phyloP scores from a whole-genome alignment of 176 grass and related monocot genomes.

The Avena eriantha region DNA sequence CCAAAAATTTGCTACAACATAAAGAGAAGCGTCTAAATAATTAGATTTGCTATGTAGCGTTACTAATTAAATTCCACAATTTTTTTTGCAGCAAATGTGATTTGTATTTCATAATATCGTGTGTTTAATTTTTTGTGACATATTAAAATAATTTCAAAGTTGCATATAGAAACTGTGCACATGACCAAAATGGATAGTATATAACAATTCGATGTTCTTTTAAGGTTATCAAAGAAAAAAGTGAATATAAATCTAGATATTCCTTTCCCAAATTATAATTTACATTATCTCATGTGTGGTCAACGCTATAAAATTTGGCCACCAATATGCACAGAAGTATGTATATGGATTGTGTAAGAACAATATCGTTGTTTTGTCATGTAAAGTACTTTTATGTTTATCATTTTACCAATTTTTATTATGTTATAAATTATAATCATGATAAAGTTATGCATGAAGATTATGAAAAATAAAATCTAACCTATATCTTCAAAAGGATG shows the following conservation, averaged over 20 bases:
- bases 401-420: not conserved
- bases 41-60: not conserved
- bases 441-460: not conserved
- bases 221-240: not conserved
- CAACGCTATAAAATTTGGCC: not conserved
- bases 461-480: not conserved
- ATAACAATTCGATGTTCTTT: not conserved
- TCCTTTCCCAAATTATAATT: not conserved
- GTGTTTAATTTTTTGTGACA: too few species aligned
- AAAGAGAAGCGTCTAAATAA: too few species aligned
- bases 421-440: not conserved
- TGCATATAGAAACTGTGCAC: not conserved
- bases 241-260: not conserved
- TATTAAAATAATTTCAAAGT: not conserved
- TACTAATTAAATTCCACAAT: not conserved
- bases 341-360: not conserved
- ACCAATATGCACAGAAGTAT: not conserved
- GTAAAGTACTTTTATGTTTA: not conserved
- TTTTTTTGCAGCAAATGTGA: not conserved
- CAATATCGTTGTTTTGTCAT: not conserved
- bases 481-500: not conserved
- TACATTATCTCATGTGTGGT: not conserved
- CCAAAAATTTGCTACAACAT: too few species aligned
- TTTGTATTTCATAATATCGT: too few species aligned
- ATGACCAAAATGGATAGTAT: not conserved